Evolutionary conservation across 2,329 filamentous ascomycete species (phyloP), one percentile per base, ranked within the genome.

Genomic region (Hypoxylon sp.): DNA sequence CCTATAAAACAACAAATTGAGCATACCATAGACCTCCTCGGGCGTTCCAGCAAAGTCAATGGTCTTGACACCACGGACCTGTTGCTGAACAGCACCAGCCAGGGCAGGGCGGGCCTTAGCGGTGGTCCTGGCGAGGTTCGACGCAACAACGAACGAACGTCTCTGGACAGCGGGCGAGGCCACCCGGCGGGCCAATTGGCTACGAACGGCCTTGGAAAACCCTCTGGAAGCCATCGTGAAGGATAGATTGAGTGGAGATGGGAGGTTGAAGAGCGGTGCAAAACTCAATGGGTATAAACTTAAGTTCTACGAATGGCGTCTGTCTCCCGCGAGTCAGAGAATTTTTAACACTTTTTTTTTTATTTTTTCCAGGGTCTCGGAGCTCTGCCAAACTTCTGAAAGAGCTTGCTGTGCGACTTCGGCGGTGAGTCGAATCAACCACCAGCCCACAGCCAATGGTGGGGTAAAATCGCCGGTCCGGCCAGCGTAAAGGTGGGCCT

Each of bases 41-140:
- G 97, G 95, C 81, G 88, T 88, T 79, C 94, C 96, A 75, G 96
- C 96, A 83, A 99, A 99, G 90, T 98, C 94, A 83, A 99, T 95
- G 77, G 95, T 98, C 93, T 99, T 98, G 80, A 97, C 85, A 82
- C 96, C 96, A 80, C 96, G 92, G 74, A 88, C 85, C 86, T 93
- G 91, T 81, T 89, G 86, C 69, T 78, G 77, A 62, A 79, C 78
- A 73, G 82, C 79, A 69, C 81, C 83, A 75, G 83, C 80, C 53
- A 84, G 81, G 71, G 79, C 79, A 65, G 67, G 65, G 21, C 70
- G 70, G 39, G 68, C 65, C 75, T 82, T 84, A 73, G 86, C 85
- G 75, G 86, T 83, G 70, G 84, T 84, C 73, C 87, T 82, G 71
- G 85, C 84, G 69, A 86, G 82, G 79, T 83, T 86, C 76, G 88